A percentile compares a stretch with the other conserved stretches of the same genome.
phyloP scores from a whole-genome alignment of 176 grass and related monocot species.

The Guadua angustifolia region DNA sequence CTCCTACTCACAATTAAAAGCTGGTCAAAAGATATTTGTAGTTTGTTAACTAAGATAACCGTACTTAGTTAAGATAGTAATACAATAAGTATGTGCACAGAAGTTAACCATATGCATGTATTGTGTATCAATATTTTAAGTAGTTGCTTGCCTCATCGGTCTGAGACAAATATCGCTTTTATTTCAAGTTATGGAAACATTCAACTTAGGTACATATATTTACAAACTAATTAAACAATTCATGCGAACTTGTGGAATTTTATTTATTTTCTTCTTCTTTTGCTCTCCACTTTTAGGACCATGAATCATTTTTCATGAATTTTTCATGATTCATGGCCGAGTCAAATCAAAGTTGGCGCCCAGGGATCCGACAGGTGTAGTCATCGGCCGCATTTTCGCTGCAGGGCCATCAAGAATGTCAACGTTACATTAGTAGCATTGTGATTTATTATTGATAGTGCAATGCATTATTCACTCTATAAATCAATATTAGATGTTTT shows the following conservation, averaged over 20 bases:
- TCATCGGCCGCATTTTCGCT: constrained; percentile 28
- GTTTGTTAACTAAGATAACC: neutral
- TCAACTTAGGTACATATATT: constrained; percentile 14
- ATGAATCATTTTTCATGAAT: neutral
- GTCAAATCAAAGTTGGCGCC: constrained; percentile 10
- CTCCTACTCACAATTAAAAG: neutral
- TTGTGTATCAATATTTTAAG: neutral
- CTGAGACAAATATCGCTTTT: constrained; percentile 6
- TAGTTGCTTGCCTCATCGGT: constrained; percentile 24
- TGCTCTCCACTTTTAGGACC: neutral
- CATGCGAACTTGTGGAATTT: neutral
- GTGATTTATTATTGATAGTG: neutral
- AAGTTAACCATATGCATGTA: constrained; percentile 8
- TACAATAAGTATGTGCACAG: neutral
- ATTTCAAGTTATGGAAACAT: neutral
- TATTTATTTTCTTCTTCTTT: neutral
- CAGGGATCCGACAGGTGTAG: constrained; percentile 3
- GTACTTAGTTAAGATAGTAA: neutral
- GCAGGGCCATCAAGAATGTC: constrained; percentile 16
- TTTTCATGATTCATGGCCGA: neutral
- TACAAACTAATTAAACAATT: neutral
- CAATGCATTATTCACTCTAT: neutral
- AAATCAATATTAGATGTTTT: neutral
- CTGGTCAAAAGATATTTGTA: neutral
- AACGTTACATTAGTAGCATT: constrained; percentile 15